Percentiles rank a stretch among this genome's conserved stretches.
phyloP scores from a whole-genome alignment of 208 protist species.

The Strigomonas culicis region DNA sequence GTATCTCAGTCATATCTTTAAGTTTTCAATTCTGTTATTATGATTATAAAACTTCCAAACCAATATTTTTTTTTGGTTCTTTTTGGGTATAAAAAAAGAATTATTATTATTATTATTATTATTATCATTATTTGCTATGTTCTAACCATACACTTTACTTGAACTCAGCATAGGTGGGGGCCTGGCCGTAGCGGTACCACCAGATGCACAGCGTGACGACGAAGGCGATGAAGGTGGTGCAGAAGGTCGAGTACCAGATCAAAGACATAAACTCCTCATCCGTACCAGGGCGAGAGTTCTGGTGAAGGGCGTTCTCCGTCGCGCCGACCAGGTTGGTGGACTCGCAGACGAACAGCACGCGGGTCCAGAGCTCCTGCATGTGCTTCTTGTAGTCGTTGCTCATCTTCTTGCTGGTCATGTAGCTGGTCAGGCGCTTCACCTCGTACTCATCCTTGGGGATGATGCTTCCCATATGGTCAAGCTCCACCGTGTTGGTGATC shows the following conservation, averaged over 20 bases:
- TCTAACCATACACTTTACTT: constrained; percentile 37
- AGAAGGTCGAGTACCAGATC: constrained; percentile 79
- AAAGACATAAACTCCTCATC: constrained; percentile 90
- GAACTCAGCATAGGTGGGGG: constrained; percentile 73
- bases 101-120: constrained; percentile 4
- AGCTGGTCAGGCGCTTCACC: constrained; percentile 81
- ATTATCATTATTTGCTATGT: not conserved
- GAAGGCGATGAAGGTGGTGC: constrained; percentile 67
- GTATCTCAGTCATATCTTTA: not conserved
- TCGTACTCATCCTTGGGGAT: constrained; percentile 91
- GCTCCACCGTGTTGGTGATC: constrained; percentile 84
- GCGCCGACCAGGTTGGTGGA: constrained; percentile 76
- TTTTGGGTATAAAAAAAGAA: constrained; percentile 2
- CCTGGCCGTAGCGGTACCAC: constrained; percentile 89
- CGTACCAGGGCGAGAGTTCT: constrained; percentile 81
- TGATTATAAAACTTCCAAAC: too few species aligned
- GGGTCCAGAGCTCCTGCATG: constrained; percentile 85
- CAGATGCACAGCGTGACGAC: constrained; percentile 51
- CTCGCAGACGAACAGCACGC: constrained; percentile 81
- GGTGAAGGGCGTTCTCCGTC: constrained; percentile 63
- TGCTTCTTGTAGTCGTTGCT: constrained; percentile 89
- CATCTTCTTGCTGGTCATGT: constrained; percentile 91
- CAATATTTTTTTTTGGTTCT: constrained; percentile 1
- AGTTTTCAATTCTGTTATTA: not conserved
- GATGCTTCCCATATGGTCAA: constrained; percentile 90